Conservation (phyloP, 2,329 filamentous ascomycete genomes). For the Fusarium brachygibbosum region DNA sequence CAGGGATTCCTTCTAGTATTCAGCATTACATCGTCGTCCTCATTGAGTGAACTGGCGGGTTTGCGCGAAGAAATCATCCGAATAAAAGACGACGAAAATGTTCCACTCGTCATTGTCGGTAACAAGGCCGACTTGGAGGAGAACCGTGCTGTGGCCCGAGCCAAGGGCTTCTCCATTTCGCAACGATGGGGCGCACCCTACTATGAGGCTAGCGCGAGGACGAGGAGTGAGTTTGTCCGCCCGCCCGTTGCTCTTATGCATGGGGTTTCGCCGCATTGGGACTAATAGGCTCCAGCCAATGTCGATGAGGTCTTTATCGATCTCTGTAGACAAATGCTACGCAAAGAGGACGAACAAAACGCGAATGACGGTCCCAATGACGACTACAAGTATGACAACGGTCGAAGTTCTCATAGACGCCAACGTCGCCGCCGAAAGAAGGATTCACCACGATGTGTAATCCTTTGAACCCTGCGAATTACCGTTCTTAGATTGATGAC, state of each 20-base stretch:
- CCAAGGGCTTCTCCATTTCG: conserved; percentile 85
- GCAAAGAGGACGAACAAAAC: conserved; percentile 72
- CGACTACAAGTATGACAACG: conserved; percentile 58
- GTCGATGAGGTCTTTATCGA: conserved; percentile 92
- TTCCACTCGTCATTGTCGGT: conserved; percentile 90
- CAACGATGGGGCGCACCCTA: conserved; percentile 91
- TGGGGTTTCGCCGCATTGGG: conserved; percentile 28
- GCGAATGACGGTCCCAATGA: conserved; percentile 54
- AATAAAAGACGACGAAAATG: conserved; percentile 88
- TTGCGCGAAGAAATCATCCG: conserved; percentile 90
- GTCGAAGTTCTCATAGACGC: conserved; percentile 48
- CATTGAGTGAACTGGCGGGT: conserved; percentile 83
- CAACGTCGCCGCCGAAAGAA: conserved; percentile 52
- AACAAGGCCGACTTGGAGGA: conserved; percentile 94
- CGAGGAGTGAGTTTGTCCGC: conserved; percentile 67
- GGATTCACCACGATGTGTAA: conserved; percentile 58
- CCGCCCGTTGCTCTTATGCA: conserved; percentile 15
- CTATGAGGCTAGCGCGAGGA: conserved; percentile 88
- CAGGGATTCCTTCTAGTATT: conserved; percentile 94
- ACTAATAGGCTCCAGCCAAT: conserved; percentile 68
- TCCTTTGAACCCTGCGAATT: conserved; percentile 54
- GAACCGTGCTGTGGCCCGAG: conserved; percentile 81
- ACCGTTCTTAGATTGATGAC: conserved; percentile 11
- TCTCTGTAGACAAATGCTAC: conserved; percentile 85
- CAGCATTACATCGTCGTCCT: conserved; percentile 87